Evolutionary conservation across 1,284 basidiomycete species (phyloP).

Genomic region (Sutorius eximius): DNA sequence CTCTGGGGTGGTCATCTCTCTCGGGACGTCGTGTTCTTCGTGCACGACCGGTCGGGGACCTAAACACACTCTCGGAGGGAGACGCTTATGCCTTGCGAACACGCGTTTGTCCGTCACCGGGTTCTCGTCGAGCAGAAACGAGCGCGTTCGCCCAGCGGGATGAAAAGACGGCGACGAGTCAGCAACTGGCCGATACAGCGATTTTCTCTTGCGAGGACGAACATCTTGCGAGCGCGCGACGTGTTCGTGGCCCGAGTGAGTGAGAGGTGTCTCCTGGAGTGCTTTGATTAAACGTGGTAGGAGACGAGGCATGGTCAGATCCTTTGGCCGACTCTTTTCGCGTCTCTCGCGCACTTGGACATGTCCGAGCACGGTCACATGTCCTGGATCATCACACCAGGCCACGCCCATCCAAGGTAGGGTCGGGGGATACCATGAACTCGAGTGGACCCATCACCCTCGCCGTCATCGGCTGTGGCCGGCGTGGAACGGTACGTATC

Average conservation of each 20-base stretch:
- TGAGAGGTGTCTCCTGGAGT: constrained; percentile 35
- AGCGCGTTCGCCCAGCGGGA: constrained; percentile 44
- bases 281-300: constrained; percentile 56
- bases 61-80: constrained; percentile 48
- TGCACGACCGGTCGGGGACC: constrained; percentile 20
- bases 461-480: constrained; percentile 73
- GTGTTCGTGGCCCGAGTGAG: constrained; percentile 10
- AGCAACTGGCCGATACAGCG: constrained; percentile 40
- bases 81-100: constrained; percentile 55
- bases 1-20: constrained; percentile 63
- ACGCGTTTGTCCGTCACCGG: constrained; percentile 48
- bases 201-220: constrained; percentile 29
- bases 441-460: constrained; percentile 41
- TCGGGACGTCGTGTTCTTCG: constrained; percentile 39
- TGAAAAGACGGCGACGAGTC: constrained; percentile 42
- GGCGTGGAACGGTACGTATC: constrained; percentile 66
- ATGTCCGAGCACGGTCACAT: constrained; percentile 15
- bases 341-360: not conserved
- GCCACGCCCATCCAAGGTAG: constrained; percentile 30
- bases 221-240: constrained; percentile 11
- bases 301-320: constrained; percentile 57
- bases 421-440: constrained; percentile 23
- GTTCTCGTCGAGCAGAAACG: constrained; percentile 60
- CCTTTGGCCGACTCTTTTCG: not conserved
- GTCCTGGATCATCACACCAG: constrained; percentile 34